Evolutionary conservation across 2,329 filamentous ascomycete genomes (phyloP), one percentile per base, ranked within the genome.

Genomic region (Fusarium longipes): DNA sequence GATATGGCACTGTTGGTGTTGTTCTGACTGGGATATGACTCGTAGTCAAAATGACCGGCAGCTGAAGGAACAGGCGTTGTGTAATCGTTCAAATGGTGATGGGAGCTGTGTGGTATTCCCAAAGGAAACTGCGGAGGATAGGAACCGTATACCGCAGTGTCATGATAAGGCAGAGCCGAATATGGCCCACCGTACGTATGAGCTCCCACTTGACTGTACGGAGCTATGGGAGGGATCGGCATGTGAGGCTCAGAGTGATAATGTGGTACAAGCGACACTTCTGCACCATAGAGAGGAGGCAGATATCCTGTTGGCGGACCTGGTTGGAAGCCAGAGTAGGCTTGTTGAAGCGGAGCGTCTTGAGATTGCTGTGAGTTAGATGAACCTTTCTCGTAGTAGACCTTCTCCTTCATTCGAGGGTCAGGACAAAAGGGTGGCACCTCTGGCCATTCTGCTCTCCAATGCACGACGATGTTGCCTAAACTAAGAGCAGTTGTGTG

Each of bases 381-480:
- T 33, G 57, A 18, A 38, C 38, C 35, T 33, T 60, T 70, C 18
- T 44, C 66, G 33, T 67, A 43, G 27, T 67, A 65, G 20, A 54
- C 50, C 25, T 59, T 56, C 78, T 69, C 57, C 36, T 63, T 55
- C 29, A 78, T 76, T 35, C 80, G 80, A 55, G 87, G 86, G 67
- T 91, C 84, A 22, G 87, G 83, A 66, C 87, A 84, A 76, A 95
- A 95, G 0, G 91, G 91, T n/a, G 90, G 85, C 29, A 86, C 81
- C 67, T 89, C 86, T 39, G 92, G 92, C 93, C 92, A 96, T 75
- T 93, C 90, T 5, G 91, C 87, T 75, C 89, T 88, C 93, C 92
- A 96, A 72, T 91, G 84, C 17, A 95, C 91, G 40, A 93, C 87
- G 44, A 91, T 81, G 70, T 87, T 93, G 47, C 91, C 92, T 56